A percentile compares a stretch with the other conserved stretches of the same genome.
Conservation (phyloP, 208 protist genomes). For the Angomonas deanei region DNA sequence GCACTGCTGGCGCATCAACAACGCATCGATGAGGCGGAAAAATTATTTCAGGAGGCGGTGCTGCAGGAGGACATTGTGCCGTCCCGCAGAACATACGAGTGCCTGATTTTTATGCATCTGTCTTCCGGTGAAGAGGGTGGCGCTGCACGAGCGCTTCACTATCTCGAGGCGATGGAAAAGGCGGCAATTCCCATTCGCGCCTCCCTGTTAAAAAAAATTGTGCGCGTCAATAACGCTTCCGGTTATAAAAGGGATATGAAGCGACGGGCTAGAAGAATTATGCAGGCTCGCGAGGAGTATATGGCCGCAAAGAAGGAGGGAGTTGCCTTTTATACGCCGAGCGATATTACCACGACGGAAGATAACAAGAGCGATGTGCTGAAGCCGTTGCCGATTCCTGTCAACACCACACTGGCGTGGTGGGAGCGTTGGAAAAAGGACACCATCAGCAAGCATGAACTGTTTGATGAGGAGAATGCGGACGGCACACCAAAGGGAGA, state of each 20-base stretch:
- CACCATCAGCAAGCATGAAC: conserved; percentile 80
- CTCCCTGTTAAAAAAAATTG: conserved; percentile 81
- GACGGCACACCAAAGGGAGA: conserved; percentile 83
- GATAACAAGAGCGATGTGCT: conserved; percentile 13
- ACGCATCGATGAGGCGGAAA: conserved; percentile 83
- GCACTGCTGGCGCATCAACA: conserved; percentile 83
- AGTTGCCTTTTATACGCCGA: conserved; percentile 16
- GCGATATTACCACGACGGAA: not conserved
- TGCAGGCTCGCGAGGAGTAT: conserved; percentile 87
- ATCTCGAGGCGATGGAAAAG: conserved; percentile 87
- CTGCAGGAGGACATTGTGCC: conserved; percentile 70
- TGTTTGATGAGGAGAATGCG: conserved; percentile 68
- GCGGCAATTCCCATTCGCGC: conserved; percentile 60
- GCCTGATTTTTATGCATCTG: conserved; percentile 90
- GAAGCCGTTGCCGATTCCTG: conserved; percentile 44
- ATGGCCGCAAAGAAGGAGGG: conserved; percentile 60
- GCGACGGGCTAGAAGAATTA: conserved; percentile 86
- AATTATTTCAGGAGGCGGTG: conserved; percentile 83
- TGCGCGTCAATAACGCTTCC: conserved; percentile 77
- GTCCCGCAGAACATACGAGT: conserved; percentile 78
- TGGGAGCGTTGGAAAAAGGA: conserved; percentile 80
- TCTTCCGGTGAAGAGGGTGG: conserved; percentile 88
- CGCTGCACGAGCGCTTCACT: conserved; percentile 74
- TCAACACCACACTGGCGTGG: conserved; percentile 71
- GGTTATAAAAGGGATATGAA: conserved; percentile 92